Evolutionary conservation across 371 early-diverging fungal species (phyloP), one percentile per base, ranked within the genome.

Genomic region (Syncephalastrum racemosum): DNA sequence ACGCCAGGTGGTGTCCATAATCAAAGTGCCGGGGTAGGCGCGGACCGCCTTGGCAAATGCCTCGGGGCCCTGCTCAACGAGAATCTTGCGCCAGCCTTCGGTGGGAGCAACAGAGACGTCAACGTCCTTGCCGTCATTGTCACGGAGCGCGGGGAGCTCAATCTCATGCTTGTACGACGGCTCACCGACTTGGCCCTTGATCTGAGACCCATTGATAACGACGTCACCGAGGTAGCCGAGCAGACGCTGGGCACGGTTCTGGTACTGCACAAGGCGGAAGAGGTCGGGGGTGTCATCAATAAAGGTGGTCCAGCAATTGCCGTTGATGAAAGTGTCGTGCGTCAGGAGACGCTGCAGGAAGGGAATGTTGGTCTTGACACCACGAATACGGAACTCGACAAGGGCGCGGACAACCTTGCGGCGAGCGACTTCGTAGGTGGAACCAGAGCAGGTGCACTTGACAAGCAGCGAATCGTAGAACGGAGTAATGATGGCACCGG

Each of bases 401-500:
- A 96, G 70, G 14, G 95, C 91, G 24, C 93, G 84, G 16, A 95
- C 84, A 60, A 91, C 88, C 72, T 92, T 93, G 42, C 92, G 85
- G 50, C 94, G 86, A 13, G 95, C 91, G 47, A 90, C 86, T 63
- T 94, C 90, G 66, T 89, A 94, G 15, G 90, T 88, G 7, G 86
- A 85, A 15, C 91, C 95, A 46, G 87, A 81, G 76, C 92, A 91
- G 13, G 95, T 95, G 40, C 91, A 79, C 69, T 99, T 98, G 65
- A 94, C 96, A 20, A 98, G 82, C 43, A 98, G 81, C 12, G 98
- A 96, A 76, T 99, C 99, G 71, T 95, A 96, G 76, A 92, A 87
- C 6, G 96, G 96, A 0, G 96, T 92, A 60, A 96, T 92, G 58
- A 93, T 81, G 4, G 94, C 91, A 51, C 97, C 96, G n/a, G 90